Evolutionary conservation across 1,284 basidiomycete genomes (phyloP).

Genomic region (Tilletia indica): DNA sequence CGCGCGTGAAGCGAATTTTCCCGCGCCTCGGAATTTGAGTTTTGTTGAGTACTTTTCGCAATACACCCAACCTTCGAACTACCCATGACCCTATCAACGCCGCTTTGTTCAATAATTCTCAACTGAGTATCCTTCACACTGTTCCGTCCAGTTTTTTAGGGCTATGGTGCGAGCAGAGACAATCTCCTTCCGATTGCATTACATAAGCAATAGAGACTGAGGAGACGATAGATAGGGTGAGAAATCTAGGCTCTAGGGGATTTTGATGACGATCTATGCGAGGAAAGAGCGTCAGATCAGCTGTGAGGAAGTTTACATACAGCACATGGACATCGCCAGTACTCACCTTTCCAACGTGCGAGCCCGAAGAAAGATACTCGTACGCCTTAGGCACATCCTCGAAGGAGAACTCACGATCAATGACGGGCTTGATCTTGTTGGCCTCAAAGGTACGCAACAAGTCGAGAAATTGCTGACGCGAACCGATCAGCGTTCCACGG

Average conservation of each 20-base stretch:
- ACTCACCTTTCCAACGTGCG: constrained; percentile 38
- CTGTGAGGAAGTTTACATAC: background rate
- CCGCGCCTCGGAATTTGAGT: no score
- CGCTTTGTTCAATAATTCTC: no score
- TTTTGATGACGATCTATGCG: constrained; percentile 31
- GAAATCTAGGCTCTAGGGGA: constrained; percentile 9
- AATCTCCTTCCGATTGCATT: no score
- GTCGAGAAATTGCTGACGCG: constrained; percentile 59
- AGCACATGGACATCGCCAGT: background rate
- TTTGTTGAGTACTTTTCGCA: no score
- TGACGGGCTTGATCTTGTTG: constrained; percentile 59
- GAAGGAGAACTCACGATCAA: constrained; percentile 63
- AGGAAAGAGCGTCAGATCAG: background rate
- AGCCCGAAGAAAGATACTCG: constrained; percentile 57
- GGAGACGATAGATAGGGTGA: no score
- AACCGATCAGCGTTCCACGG: constrained; percentile 57
- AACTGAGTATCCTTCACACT: no score
- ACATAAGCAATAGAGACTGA: no score
- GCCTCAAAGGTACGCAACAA: constrained; percentile 61
- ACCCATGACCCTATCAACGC: no score
- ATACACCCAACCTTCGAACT: no score
- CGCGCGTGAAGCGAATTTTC: no score
- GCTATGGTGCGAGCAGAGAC: no score
- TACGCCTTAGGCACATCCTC: constrained; percentile 61
- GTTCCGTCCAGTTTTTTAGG: no score